Base-by-base conservation (phyloP, 208 protist species). In the Plasmodiophora brassicae region DNA sequence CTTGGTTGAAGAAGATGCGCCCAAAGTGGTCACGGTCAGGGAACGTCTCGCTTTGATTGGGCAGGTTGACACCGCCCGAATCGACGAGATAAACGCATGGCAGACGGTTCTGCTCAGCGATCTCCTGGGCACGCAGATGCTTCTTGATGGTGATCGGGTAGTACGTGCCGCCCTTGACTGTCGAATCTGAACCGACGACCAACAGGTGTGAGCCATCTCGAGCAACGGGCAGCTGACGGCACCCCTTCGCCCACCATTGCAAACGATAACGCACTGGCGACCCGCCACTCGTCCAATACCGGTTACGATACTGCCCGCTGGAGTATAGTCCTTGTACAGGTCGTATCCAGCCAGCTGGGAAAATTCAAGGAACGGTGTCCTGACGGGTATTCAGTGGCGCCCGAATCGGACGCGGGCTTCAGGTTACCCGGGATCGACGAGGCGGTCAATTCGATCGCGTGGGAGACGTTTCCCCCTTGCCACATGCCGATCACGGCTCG, bases 71-170 rank as follows among this genome's bases (percentile, higher is more conserved):
- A 71, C 97, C 97, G 60, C 96, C 97, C 90, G 94, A 97, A 90
- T 98, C 97, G 25, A 98, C 96, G 22, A 98, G 93, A 92, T 98
- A 98, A 72, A 98, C 92, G 90, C 97, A 98, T n/a, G 97, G 97
- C 60, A 98, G 88, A 46, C 93, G 90, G 90, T 98, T 98, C 92
- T 98, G 91, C 89, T 91, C 71, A 5, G 97, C 97, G 89, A 98
- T 98, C 87, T 97, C 97, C 90, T 97, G 91, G 0, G 89, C 89
- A 32, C 89, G 94, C 44, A 98, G 90, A 90, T 98, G 97, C 92
- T 98, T 98, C 91, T 98, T 98, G 0, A 98, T 96, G 0, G 96
- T 98, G 85, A 98, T 98, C 60, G 97, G 97, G 91, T 96, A 98
- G 92, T 98, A 98, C 28, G 96, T 97, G 53, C 97, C 97, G 53